A percentile compares a stretch with the other conserved stretches of the same genome.
Conservation (phyloP, 768 basidiomycete genomes). For the Butyriboletus loyo region DNA sequence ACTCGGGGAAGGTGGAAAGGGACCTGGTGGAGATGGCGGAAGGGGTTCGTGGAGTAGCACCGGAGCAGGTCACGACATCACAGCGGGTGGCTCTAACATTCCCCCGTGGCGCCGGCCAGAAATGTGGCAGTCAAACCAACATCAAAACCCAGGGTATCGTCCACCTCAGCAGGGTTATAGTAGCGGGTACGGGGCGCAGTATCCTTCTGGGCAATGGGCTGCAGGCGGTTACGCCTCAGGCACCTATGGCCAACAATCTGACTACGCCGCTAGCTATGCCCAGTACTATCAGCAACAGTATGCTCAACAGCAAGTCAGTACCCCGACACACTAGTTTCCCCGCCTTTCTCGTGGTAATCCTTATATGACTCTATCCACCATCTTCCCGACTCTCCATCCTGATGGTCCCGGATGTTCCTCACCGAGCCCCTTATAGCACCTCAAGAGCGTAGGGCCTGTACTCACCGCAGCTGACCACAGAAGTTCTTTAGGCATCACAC, state of each 20-base stretch:
- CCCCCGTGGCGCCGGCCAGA: conserved; percentile 93
- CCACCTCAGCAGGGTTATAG: conserved; percentile 67
- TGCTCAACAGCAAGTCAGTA: conserved; percentile 65
- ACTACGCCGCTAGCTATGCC: conserved; percentile 75
- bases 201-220: conserved; percentile 40
- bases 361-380: conserved; percentile 15
- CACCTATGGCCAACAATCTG: conserved; percentile 47
- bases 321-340: conserved; percentile 33
- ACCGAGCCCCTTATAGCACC: conserved; percentile 20
- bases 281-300: conserved; percentile 90
- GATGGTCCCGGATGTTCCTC: conserved; percentile 13
- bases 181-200: conserved; percentile 43
- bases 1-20: conserved; percentile 78
- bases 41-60: conserved; percentile 64
- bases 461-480: conserved; percentile 34
- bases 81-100: conserved; percentile 67
- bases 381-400: conserved; percentile 17
- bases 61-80: conserved; percentile 55
- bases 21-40: conserved; percentile 50
- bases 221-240: conserved; percentile 32
- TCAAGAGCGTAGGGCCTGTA: conserved; percentile 29
- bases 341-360: conserved; percentile 25
- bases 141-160: conserved; percentile 58
- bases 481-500: conserved; percentile 31
- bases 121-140: conserved; percentile 68